Evolutionary conservation across 805 yeast species (phyloP).

Genomic region (Clavispora vitiphila): DNA sequence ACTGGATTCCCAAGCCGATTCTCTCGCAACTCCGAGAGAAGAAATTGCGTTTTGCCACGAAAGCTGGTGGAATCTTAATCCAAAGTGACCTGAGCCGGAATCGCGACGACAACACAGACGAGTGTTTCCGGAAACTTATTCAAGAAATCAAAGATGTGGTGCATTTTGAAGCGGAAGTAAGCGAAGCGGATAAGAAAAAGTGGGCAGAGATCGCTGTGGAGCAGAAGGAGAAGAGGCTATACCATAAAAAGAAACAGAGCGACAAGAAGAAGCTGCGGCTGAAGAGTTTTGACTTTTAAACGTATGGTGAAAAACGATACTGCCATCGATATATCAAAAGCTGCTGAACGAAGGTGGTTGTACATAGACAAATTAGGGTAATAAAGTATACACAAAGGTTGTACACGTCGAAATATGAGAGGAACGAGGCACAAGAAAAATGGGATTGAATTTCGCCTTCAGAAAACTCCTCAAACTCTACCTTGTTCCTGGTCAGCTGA

Average conservation of each 20-base stretch:
- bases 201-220: slow-evolving; percentile 43
- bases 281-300: slow-evolving; percentile 27
- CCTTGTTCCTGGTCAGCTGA: no score
- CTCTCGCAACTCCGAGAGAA: slow-evolving; percentile 34
- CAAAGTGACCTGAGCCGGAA: slow-evolving; percentile 59
- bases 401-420: no score
- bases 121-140: slow-evolving; percentile 58
- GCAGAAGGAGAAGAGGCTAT: slow-evolving; percentile 27
- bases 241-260: slow-evolving; percentile 31
- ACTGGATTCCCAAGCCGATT: slow-evolving; percentile 59
- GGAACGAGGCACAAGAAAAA: no score
- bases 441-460: no score
- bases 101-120: slow-evolving; percentile 50
- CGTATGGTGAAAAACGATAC: no score
- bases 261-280: slow-evolving; percentile 36
- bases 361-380: no score
- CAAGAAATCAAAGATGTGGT: slow-evolving; percentile 45
- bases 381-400: no score
- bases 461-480: no score
- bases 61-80: slow-evolving; percentile 50
- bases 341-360: no score
- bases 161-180: slow-evolving; percentile 44
- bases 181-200: slow-evolving; percentile 41
- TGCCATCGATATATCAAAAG: no score
- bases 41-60: slow-evolving; percentile 50